phyloP scores from a whole-genome alignment of 345 rosid species.

The Bruguiera gymnorhiza region DNA sequence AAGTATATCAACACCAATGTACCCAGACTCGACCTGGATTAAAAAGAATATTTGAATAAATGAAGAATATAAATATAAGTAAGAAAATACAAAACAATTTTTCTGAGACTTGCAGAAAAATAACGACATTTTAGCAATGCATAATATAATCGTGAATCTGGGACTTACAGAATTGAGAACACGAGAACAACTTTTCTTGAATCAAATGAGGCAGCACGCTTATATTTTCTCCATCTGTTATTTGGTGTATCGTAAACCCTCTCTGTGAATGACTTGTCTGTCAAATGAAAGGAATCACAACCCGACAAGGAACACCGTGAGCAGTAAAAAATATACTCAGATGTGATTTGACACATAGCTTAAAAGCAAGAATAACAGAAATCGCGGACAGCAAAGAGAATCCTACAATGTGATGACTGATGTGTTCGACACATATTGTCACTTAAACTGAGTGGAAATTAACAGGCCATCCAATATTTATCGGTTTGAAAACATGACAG shows the following conservation, averaged over 20 bases:
- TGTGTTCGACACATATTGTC: neutral
- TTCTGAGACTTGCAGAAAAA: neutral
- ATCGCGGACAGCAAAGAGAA: too few species aligned
- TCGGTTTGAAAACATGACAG: neutral
- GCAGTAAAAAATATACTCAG: neutral
- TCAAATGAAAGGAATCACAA: constrained; percentile 1
- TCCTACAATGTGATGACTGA: neutral
- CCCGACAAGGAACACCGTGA: constrained; percentile 1
- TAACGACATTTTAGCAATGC: neutral
- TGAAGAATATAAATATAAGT: too few species aligned
- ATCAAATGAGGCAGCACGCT: constrained; percentile 79
- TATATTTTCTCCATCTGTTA: constrained; percentile 86
- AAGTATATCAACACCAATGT: constrained; percentile 79
- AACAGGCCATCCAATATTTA: neutral
- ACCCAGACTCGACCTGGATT: constrained; percentile 82
- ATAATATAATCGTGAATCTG: constrained; percentile 9
- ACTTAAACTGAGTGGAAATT: neutral
- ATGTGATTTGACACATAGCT: neutral
- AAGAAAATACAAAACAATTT: too few species aligned
- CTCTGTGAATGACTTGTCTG: constrained; percentile 62
- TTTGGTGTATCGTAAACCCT: constrained; percentile 59
- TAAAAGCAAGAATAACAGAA: neutral
- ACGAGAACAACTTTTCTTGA: constrained; percentile 79
- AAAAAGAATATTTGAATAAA: neutral
- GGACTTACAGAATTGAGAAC: constrained; percentile 82